These are phyloP conservation scores for Boletus mariae DNA, from an alignment of 1,284 basidiomycete genomes.

Conservation along the genomic window DNA sequence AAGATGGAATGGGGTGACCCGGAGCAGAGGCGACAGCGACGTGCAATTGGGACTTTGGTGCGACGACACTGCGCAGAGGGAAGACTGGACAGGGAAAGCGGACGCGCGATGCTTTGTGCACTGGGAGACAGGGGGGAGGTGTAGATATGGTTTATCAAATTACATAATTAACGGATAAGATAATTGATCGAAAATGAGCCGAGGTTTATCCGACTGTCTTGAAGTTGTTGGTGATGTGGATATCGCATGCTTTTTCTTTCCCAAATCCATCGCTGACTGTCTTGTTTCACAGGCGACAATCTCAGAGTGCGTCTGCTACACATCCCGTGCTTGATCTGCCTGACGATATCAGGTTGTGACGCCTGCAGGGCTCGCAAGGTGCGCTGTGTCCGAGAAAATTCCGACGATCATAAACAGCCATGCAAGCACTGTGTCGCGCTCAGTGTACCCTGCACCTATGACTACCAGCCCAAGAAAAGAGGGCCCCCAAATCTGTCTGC, in stretches of 20 bases:
- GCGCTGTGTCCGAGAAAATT: conserved; percentile 72
- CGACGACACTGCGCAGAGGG: conserved; percentile 31
- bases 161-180: not conserved
- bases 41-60: conserved; percentile 38
- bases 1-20: conserved; percentile 49
- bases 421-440: conserved; percentile 84
- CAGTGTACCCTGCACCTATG: conserved; percentile 81
- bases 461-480: conserved; percentile 88
- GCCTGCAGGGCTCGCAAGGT: conserved; percentile 82
- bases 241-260: conserved; percentile 1
- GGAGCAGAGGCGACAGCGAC: conserved; percentile 42
- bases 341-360: conserved; percentile 61
- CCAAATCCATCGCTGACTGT: conserved; percentile 20
- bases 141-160: conserved; percentile 6
- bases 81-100: conserved; percentile 27
- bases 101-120: conserved; percentile 36
- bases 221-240: not conserved
- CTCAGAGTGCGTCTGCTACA: conserved; percentile 54
- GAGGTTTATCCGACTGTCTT: not conserved
- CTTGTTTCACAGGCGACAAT: conserved; percentile 59
- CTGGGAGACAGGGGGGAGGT: conserved; percentile 19
- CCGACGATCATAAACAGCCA: conserved; percentile 67
- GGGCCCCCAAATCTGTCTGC: conserved; percentile 85
- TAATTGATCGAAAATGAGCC: not conserved
- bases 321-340: conserved; percentile 6